These are phyloP conservation scores for Boechera retrofracta DNA, from an alignment of 345 rosid species.

Conservation along the genomic window DNA sequence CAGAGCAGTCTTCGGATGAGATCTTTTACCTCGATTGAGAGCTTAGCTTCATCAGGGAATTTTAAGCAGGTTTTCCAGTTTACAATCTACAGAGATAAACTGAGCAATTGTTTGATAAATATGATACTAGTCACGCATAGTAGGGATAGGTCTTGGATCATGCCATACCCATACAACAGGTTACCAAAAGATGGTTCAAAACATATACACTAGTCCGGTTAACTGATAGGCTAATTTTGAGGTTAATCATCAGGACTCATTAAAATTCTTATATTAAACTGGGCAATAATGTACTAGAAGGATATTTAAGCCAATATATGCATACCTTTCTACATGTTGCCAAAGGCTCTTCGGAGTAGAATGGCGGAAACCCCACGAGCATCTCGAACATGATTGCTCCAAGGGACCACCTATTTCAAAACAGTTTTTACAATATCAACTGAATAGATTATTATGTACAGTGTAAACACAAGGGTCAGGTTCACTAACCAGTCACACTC, in stretches of 20 bases:
- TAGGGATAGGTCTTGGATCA: constrained; percentile 20
- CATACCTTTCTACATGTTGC: constrained; percentile 58
- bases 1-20: constrained; percentile 66
- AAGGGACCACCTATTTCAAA: constrained; percentile 54
- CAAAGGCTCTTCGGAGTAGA: constrained; percentile 55
- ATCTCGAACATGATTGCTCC: constrained; percentile 61
- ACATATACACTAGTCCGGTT: constrained; percentile 1
- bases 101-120: constrained; percentile 46
- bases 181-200: constrained; percentile 21
- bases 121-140: constrained; percentile 35
- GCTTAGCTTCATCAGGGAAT: constrained; percentile 68
- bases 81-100: constrained; percentile 61
- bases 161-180: constrained; percentile 12
- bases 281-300: background rate
- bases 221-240: background rate
- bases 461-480: constrained; percentile 21
- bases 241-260: constrained; percentile 19
- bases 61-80: constrained; percentile 70
- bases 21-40: constrained; percentile 66
- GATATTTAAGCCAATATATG: constrained; percentile 35
- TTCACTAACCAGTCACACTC: constrained; percentile 57
- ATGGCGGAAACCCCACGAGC: constrained; percentile 61
- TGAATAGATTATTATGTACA: constrained; percentile 18
- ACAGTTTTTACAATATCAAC: constrained; percentile 28
- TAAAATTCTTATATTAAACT: background rate